Conservation (phyloP, 2,329 filamentous ascomycete species). For the Aspergillus uvarum region DNA sequence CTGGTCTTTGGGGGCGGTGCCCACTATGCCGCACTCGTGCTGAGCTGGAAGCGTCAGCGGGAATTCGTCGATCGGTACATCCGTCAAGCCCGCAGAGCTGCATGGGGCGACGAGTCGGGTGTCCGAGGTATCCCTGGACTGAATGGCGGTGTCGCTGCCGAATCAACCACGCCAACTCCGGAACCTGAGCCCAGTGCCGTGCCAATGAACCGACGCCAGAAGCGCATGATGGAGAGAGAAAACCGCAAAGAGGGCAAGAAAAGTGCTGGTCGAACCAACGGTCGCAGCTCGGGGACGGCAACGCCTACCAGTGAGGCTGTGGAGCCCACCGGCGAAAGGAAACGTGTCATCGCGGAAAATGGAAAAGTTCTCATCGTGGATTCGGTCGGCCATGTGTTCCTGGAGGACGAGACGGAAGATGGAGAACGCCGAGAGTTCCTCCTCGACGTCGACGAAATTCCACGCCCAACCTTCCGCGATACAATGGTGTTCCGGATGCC, state of each 20-base stretch:
- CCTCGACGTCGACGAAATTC: constrained; percentile 84
- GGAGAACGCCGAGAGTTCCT: constrained; percentile 80
- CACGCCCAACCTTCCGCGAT: constrained; percentile 72
- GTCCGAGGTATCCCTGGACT: constrained; percentile 67
- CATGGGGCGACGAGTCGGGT: constrained; percentile 80
- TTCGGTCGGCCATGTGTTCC: constrained; percentile 83
- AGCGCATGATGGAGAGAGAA: constrained; percentile 84
- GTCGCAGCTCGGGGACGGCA: constrained; percentile 46
- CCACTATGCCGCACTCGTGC: constrained; percentile 81
- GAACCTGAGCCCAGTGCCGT: constrained; percentile 52
- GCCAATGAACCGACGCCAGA: constrained; percentile 79
- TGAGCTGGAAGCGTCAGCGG: constrained; percentile 84
- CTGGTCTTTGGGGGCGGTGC: constrained; percentile 77
- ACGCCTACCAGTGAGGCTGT: constrained; percentile 54
- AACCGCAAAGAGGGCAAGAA: constrained; percentile 65
- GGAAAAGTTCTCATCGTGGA: constrained; percentile 94
- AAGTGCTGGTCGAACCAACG: constrained; percentile 30
- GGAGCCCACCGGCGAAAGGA: constrained; percentile 73
- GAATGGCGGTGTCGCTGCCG: constrained; percentile 42
- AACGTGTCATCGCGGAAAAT: constrained; percentile 88
- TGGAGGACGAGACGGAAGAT: constrained; percentile 89
- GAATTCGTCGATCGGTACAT: constrained; percentile 93
- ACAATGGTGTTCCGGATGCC: constrained; percentile 82
- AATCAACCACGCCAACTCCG: constrained; percentile 40
- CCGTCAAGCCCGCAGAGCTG: constrained; percentile 78